Conservation (phyloP, 2,329 filamentous ascomycete species). For the Zasmidium angulare region DNA sequence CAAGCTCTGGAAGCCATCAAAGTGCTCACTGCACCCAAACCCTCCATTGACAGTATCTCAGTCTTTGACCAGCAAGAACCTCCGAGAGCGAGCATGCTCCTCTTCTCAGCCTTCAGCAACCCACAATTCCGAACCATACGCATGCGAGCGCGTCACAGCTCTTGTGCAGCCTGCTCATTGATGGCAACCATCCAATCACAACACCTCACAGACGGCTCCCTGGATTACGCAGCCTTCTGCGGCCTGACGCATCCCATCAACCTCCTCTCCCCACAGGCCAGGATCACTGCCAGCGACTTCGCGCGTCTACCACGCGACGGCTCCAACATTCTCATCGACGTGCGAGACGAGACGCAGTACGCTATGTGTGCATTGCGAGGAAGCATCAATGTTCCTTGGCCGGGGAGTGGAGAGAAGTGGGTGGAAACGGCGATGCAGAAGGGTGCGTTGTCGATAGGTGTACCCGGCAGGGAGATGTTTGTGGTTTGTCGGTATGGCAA, state of each 20-base stretch:
- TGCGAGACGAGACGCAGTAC: slow-evolving; percentile 81
- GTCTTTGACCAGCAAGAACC: slow-evolving; percentile 23
- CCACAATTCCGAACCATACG: slow-evolving; percentile 71
- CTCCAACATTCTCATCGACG: slow-evolving; percentile 70
- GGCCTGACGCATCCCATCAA: slow-evolving; percentile 59
- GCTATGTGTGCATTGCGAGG: slow-evolving; percentile 74
- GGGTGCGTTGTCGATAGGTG: slow-evolving; percentile 20
- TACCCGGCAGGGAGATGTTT: slow-evolving; percentile 44
- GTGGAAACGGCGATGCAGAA: slow-evolving; percentile 27
- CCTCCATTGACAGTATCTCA: neutral
- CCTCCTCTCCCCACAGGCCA: slow-evolving; percentile 62
- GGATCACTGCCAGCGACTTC: slow-evolving; percentile 67
- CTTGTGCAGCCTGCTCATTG: slow-evolving; percentile 75
- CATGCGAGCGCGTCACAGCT: slow-evolving; percentile 66
- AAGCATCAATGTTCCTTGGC: slow-evolving; percentile 74
- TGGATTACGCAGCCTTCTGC: slow-evolving; percentile 87
- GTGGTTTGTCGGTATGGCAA: slow-evolving; percentile 76
- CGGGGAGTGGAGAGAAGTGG: slow-evolving; percentile 45
- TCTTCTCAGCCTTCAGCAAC: slow-evolving; percentile 56
- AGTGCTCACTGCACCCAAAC: slow-evolving; percentile 43
- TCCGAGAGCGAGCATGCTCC: slow-evolving; percentile 44
- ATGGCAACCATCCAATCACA: slow-evolving; percentile 62
- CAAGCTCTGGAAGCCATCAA: slow-evolving; percentile 90
- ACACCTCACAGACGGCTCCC: slow-evolving; percentile 53
- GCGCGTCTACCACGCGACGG: slow-evolving; percentile 33